Base-by-base conservation (phyloP, 805 yeast species). In the Metschnikowia santaceciliae region DNA sequence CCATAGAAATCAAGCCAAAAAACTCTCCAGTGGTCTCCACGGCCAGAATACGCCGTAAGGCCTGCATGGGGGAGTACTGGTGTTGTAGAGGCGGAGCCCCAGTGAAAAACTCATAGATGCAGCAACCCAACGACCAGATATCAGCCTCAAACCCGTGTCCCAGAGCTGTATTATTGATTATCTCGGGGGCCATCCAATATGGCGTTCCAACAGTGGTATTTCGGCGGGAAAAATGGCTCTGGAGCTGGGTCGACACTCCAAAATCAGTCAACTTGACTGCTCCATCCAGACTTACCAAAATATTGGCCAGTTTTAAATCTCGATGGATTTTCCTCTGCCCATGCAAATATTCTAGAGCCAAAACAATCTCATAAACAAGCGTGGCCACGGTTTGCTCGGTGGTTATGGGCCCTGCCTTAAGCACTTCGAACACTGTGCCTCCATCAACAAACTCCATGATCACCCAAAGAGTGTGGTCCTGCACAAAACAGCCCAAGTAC, bases 381-480 rank as follows among this genome's bases (percentile, higher is more conserved):
- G 74, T 62, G 51, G 83, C 81, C 30, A 87, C 78, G 2, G 61
- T 54, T 14, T 68, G 70, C 30, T 72, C 74, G 61, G 85, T 88
- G 11, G 72, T 67, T 39, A 86, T 77, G 0, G 87, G 81, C 0
- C 87, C 75, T 0, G 86, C 81, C 32, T 73, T 69, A 39, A 86
- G 63, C 34, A 88, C 66, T 51, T 87, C 94, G 42, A 81, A 75
- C 45, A 88, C 75, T 4, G 90, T 82, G 2, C 95, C 95, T 0
- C 90, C 94, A 36, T 85, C 83, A n/a, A 86, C 76, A 63, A 69
- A 84, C 65, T 87, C 95, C 94, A 87, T 88, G 11, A 86, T 76
- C 48, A 87, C 86, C 90, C 91, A 86, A 13, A 87, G 73, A 63
- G 84, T 84, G 62, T 77, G 80, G 36, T 84, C 84, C 56, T 78